Evolutionary conservation across 306 rosid species (phyloP).

Genomic region (Rubus idaeus): DNA sequence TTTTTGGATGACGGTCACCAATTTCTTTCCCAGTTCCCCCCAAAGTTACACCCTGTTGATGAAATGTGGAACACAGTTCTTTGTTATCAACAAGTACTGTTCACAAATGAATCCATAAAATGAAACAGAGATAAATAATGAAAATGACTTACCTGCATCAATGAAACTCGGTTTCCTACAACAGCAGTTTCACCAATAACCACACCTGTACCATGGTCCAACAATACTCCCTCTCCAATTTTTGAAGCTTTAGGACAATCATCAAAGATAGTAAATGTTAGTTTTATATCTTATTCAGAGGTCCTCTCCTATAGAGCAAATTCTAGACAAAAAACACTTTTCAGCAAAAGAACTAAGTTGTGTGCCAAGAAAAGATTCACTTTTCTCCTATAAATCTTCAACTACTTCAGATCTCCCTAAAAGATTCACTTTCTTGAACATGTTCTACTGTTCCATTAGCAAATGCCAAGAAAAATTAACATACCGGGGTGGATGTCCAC

Average conservation of each 20-base stretch:
- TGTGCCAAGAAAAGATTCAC: no score
- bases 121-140: slow-evolving; percentile 19
- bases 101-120: neutral
- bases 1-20: slow-evolving; percentile 93
- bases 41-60: slow-evolving; percentile 78
- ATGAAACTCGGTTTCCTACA: slow-evolving; percentile 88
- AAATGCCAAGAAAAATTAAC: slow-evolving; percentile 17
- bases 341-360: slow-evolving; percentile 23
- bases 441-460: neutral
- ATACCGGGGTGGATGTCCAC: slow-evolving; percentile 95
- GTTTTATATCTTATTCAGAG: slow-evolving; percentile 24
- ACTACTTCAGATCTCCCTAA: neutral
- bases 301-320: slow-evolving; percentile 11
- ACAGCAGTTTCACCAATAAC: slow-evolving; percentile 98
- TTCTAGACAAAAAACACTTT: slow-evolving; percentile 17
- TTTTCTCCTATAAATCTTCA: slow-evolving; percentile 14
- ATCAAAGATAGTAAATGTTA: slow-evolving; percentile 21
- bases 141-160: slow-evolving; percentile 81
- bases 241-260: slow-evolving; percentile 59
- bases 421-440: neutral
- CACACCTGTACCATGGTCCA: slow-evolving; percentile 94
- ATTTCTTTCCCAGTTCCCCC: slow-evolving; percentile 88
- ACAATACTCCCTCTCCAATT: slow-evolving; percentile 92
- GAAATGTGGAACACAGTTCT: neutral
- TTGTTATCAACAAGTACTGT: neutral